Base-by-base conservation (phyloP, 1,139 yeast species). In the Barnettozyma hawaiiensis region DNA sequence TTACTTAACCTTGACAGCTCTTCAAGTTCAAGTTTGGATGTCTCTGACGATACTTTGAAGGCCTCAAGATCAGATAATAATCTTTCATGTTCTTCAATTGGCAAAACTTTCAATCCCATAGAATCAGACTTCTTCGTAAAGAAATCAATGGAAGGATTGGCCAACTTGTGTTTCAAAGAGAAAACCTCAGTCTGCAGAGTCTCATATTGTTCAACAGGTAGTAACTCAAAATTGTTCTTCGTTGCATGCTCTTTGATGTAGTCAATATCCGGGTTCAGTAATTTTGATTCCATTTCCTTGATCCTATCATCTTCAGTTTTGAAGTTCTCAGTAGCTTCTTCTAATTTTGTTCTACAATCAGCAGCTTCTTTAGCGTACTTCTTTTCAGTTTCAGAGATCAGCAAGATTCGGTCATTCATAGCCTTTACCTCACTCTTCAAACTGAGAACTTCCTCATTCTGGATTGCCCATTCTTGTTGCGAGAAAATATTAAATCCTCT, bases 401-500 rank as follows among this genome's bases (percentile, higher is more conserved):
- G 28, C 21, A 32, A 15, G 8, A 44, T 12, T 29, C 41, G 35
- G 23, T 35, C 44, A 20, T 31, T 44, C 38, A 44, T 35, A 18
- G 41, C 19, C 27, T 42, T 42, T 15, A 42, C 37, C 18, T 42
- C 45, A 11, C 29, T 15, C 22, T 21, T 29, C 20, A 12, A 22
- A 4, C 20, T 9, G 11, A 37, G 40, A 8, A 44, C 28, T 16
- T 44, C 44, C 8, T 31, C 19, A 20, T 32, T 38, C 28, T 44
- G 41, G 16, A 24, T 26, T 3, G 38, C 12, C 36, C 43, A 31
- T 21, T 53, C 58, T 2, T 52, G 53, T 19, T 59, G 54, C 9
- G 70, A 59, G 19, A 73, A 50, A 10, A 71, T 62, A 3, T 62
- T 60, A 31, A 69, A 52, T 7, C 67, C 69, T 19, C 60, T 59